Base-by-base conservation (phyloP, 495 filamentous ascomycete genomes). In the Elasticomyces elasticus region DNA sequence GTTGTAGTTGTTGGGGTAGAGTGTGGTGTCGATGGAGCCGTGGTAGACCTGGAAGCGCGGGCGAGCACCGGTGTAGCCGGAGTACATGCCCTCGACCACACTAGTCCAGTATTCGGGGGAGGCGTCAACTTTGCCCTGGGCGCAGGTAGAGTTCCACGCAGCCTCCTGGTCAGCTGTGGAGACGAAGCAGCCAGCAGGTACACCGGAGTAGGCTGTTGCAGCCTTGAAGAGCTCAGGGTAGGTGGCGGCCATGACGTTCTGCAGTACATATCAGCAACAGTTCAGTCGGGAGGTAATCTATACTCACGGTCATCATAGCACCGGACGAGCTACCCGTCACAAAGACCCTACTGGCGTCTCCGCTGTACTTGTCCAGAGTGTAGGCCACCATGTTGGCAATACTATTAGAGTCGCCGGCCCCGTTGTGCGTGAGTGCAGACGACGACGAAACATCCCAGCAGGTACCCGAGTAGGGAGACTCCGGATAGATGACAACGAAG, bases 191-290 rank as follows among this genome's bases (percentile, higher is more conserved):
- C 79, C 80, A 25, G 74, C 79, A 10, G 80, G 68, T 0, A 84
- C 79, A 20, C 81, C 81, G 5, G 77, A 68, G 66, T 81, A 83
- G 33, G 69, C 79, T 9, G 71, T 73, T 17, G 70, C 78, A 6
- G 78, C 79, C 28, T 73, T 70, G 62, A 81, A 81, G 13, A 81
- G 63, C 22, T 79, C 72, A 12, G 78, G 79, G 60, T 82, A 81
- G 1, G 75, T 72, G 7, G 72, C 79, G 6, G 72, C 77, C 62
- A 82, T 58, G 20, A 79, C 76, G 59, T 80, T 81, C 25, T 40
- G 35, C 19, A 17, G 12, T 5, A 12, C 12, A 12, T n/a, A 17
- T 40, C 28, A 49, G 52, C 47, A 40, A 5, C 2, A 4, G 13
- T 40, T 67, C 64, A 13, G 19, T 5, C 35, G 35, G 19, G 5